These are phyloP conservation scores for Gymnopus androsaceus DNA, from an alignment of 1,284 basidiomycete species.

Conservation along the genomic window DNA sequence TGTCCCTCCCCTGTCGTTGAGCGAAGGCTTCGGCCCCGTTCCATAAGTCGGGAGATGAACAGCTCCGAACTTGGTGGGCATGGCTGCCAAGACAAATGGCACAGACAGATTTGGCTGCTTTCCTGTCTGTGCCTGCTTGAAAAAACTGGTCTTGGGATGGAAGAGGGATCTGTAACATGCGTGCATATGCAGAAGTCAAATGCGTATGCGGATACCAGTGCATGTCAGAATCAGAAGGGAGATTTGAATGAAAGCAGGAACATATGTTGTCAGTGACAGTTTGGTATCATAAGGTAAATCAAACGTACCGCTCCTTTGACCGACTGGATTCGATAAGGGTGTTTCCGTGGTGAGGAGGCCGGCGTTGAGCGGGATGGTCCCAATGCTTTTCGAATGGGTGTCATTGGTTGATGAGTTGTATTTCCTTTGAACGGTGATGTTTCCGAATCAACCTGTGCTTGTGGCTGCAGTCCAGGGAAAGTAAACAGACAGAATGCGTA, in stretches of 20 bases:
- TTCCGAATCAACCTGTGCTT: too few relatives aligned
- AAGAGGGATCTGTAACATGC: too few relatives aligned
- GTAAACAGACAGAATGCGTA: not conserved
- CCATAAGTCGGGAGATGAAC: constrained; percentile 12
- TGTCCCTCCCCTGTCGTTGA: not conserved
- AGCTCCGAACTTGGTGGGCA: constrained; percentile 18
- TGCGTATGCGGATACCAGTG: not conserved
- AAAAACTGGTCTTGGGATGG: not conserved
- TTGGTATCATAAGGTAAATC: not conserved
- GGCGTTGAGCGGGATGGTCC: not conserved
- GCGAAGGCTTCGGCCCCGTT: constrained; percentile 2
- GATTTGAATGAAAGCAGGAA: too few relatives aligned
- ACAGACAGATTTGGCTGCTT: not conserved
- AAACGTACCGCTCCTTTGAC: not conserved
- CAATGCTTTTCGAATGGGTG: too few relatives aligned
- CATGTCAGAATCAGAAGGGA: not conserved
- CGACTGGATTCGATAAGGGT: not conserved
- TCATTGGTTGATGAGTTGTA: too few relatives aligned
- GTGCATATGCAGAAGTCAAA: not conserved
- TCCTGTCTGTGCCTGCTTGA: not conserved
- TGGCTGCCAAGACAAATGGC: constrained; percentile 17
- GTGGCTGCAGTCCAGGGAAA: not conserved
- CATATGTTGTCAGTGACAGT: too few relatives aligned
- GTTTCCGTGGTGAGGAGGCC: not conserved
- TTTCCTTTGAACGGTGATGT: too few relatives aligned